Conservation (phyloP, 352 stramenopile genomes). For the Phytophthora vignae region DNA sequence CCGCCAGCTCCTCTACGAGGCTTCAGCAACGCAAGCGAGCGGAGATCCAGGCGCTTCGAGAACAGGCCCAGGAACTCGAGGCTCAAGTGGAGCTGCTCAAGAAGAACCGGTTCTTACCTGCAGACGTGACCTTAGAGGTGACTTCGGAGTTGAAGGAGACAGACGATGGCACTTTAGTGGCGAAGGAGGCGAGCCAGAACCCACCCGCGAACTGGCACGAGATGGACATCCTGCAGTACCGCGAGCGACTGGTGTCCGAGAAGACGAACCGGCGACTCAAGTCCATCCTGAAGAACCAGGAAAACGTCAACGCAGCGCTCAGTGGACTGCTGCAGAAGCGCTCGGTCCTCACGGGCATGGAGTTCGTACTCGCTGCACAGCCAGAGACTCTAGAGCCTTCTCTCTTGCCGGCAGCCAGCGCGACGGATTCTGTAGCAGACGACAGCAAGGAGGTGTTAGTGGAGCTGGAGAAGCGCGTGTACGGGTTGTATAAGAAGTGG, state of each 20-base stretch:
- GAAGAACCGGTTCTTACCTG: slow-evolving; percentile 22
- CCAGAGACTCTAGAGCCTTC: background rate
- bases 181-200: background rate
- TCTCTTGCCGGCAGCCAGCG: background rate
- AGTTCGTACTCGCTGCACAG: slow-evolving; percentile 15
- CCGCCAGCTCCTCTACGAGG: slow-evolving; percentile 28
- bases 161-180: background rate
- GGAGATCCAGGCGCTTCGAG: slow-evolving; percentile 36
- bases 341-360: slow-evolving; percentile 35
- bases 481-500: slow-evolving; percentile 19
- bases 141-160: background rate
- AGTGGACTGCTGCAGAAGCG: slow-evolving; percentile 28
- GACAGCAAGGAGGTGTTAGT: background rate
- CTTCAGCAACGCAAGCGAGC: slow-evolving; percentile 36
- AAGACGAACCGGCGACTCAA: slow-evolving; percentile 41
- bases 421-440: background rate
- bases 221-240: slow-evolving; percentile 28
- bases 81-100: slow-evolving; percentile 34
- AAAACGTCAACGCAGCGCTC: slow-evolving; percentile 27
- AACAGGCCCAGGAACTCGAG: slow-evolving; percentile 35
- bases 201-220: slow-evolving; percentile 24
- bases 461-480: slow-evolving; percentile 21
- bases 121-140: slow-evolving; percentile 12
- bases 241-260: slow-evolving; percentile 34
- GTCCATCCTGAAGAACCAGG: slow-evolving; percentile 31